These are phyloP conservation scores for Kwoniella mangroviensis DNA, from an alignment of 768 basidiomycete genomes.

Conservation along the genomic window DNA sequence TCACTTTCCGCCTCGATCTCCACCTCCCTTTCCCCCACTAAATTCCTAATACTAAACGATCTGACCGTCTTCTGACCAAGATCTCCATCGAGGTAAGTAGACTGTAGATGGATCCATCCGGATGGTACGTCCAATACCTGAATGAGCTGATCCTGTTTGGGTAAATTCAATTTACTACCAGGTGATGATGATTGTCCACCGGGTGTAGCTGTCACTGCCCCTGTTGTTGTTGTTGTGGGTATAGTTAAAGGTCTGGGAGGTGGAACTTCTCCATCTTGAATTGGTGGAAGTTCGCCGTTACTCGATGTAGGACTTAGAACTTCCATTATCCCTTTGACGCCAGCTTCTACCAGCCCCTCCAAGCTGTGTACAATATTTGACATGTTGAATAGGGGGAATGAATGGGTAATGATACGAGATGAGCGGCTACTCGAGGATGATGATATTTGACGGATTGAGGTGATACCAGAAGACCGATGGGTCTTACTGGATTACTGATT, in stretches of 20 bases:
- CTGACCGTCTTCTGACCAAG: conserved; percentile 35
- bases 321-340: conserved; percentile 43
- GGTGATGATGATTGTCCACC: too few relatives aligned
- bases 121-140: conserved; percentile 46
- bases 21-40: conserved; percentile 24
- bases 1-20: conserved; percentile 42
- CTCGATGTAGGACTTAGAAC: conserved; percentile 23
- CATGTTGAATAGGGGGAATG: conserved; percentile 27
- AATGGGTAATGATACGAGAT: background rate
- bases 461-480: conserved; percentile 25
- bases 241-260: conserved; percentile 16
- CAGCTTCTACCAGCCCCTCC: conserved; percentile 43
- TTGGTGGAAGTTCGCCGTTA: background rate
- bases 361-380: conserved; percentile 37
- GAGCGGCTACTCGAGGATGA: background rate
- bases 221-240: conserved; percentile 12
- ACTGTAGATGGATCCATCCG: conserved; percentile 52
- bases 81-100: conserved; percentile 45
- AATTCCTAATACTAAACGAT: conserved; percentile 42
- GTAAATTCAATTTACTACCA: conserved; percentile 12
- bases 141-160: conserved; percentile 23
- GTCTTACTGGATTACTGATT: conserved; percentile 27
- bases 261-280: background rate
- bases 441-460: background rate
- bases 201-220: conserved; percentile 3